These are phyloP conservation scores for Saccharum officinarum DNA, from an alignment of 176 grass and related monocot genomes.

Conservation along the genomic window DNA sequence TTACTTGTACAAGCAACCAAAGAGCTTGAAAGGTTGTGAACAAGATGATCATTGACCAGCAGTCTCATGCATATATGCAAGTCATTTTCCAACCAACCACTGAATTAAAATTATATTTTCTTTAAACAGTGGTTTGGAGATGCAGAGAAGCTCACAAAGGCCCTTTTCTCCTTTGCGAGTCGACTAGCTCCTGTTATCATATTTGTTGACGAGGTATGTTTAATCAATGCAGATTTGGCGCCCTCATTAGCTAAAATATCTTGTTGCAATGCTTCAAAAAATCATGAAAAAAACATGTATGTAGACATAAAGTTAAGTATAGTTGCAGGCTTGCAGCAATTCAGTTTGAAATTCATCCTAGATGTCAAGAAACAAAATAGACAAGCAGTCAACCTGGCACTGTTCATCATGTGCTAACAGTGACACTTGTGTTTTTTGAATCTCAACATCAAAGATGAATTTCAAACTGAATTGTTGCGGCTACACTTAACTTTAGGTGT, in stretches of 20 bases:
- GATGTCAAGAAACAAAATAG: not conserved
- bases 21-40: conserved; percentile 5
- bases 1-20: not conserved
- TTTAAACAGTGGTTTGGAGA: conserved; percentile 97
- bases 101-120: conserved; percentile 11
- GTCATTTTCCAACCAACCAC: conserved; percentile 35
- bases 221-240: not conserved
- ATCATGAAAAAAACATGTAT: not conserved
- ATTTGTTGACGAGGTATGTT: conserved; percentile 92
- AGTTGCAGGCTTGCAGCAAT: not conserved
- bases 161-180: conserved; percentile 95
- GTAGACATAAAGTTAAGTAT: not conserved
- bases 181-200: conserved; percentile 87
- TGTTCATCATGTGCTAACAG: not conserved
- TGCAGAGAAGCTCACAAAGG: conserved; percentile 94
- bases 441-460: not conserved
- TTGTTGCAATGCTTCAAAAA: not conserved
- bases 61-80: conserved; percentile 3
- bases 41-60: conserved; percentile 6
- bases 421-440: not conserved
- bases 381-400: not conserved
- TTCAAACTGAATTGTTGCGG: not conserved
- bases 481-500: not conserved
- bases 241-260: not conserved
- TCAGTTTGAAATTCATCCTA: not conserved